Conservation (phyloP, 1,284 basidiomycete species). For the Cutaneotrichosporon sp. region DNA sequence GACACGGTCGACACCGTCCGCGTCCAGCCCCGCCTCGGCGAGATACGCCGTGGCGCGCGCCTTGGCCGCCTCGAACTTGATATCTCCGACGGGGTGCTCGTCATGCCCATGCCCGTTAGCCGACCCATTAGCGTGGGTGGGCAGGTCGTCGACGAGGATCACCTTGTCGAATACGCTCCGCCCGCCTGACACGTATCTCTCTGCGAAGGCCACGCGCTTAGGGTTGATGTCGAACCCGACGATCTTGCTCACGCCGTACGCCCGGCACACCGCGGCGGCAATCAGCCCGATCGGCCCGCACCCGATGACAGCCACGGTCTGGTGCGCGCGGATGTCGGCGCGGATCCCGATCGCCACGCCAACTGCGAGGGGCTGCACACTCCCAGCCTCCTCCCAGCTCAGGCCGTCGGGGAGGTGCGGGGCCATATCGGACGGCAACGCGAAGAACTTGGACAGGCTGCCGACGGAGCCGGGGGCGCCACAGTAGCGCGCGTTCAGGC, state of each 20-base stretch:
- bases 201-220: constrained; percentile 81
- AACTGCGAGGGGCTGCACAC: constrained; percentile 84
- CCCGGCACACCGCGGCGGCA: constrained; percentile 55
- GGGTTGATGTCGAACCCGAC: constrained; percentile 68
- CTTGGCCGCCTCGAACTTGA: constrained; percentile 47
- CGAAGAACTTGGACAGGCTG: constrained; percentile 42
- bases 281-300: constrained; percentile 57
- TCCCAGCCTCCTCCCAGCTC: constrained; percentile 55
- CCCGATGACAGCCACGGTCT: constrained; percentile 48
- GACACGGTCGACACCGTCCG: constrained; percentile 61
- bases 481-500: constrained; percentile 45
- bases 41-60: constrained; percentile 32
- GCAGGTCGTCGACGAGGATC: constrained; percentile 36
- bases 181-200: constrained; percentile 60
- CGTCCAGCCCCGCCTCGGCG: constrained; percentile 36
- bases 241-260: constrained; percentile 53
- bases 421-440: constrained; percentile 51
- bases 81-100: constrained; percentile 34
- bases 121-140: constrained; percentile 8
- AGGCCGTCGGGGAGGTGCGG: constrained; percentile 53
- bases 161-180: constrained; percentile 47
- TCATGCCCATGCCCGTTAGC: constrained; percentile 35
- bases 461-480: constrained; percentile 48
- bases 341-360: constrained; percentile 49
- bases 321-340: constrained; percentile 44